Base-by-base conservation (phyloP, 768 basidiomycete species). In the Lepiota brunneoincarnata region DNA sequence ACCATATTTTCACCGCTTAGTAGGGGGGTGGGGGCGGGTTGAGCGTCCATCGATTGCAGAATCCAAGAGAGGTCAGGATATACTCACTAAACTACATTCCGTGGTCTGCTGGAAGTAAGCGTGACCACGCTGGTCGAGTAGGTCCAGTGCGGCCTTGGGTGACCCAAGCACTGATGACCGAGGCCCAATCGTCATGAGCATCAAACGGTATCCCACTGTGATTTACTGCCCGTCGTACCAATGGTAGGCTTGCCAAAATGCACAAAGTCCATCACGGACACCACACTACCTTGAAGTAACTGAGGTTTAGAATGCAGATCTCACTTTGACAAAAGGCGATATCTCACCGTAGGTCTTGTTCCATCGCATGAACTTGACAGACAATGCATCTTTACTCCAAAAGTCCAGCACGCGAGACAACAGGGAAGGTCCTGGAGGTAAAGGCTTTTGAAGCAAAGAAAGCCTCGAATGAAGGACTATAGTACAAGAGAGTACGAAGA, bases 91-190 rank as follows among this genome's bases (percentile, higher is more conserved):
- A 70, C 58, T 23, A 70, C 66, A 35, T 58, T 65, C 9, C 68
- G 59, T 0, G 70, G 70, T 9, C 70, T 60, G 26, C 68, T 67
- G 0, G 70, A n/a, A 72, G 52, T 69, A 72, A 15, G 69, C 66
- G 11, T 62, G 58, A 2, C 67, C 65, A 36, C 63, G 57, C 58
- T 67, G 70, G 14, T 70, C 69, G 3, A 72, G 51, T 9, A 72
- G 59, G 37, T 72, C 68, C 0, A 60, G 63, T 0, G 69, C 69
- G 12, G 62, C 63, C 47, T 67, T 59, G 5, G 61, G 53, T 2
- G 63, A 64, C 17, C 66, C 67, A 1, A 65, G 60, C 2, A 66
- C 64, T 63, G 36, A 5, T 11, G 15, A 15, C 24, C 26, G n/a
- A n/a, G n/a, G n/a, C n/a, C n/a, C n/a, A n/a, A 9, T 11, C 34